Percentiles rank a stretch among this genome's conserved stretches.
Conservation (phyloP, 1,284 basidiomycete species). For the Inonotus hispidus region DNA sequence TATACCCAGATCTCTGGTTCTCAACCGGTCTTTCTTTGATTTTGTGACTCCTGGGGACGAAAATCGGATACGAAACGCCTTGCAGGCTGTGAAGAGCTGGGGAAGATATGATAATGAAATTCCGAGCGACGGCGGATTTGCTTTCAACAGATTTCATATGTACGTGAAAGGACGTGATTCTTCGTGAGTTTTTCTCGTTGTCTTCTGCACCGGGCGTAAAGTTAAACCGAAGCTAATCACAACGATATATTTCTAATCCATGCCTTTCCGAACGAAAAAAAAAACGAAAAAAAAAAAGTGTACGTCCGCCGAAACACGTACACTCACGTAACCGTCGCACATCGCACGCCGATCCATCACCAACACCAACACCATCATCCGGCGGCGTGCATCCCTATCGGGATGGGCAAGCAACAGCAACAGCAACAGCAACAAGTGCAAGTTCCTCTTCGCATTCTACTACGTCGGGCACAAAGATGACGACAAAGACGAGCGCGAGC, state of each 20-base stretch:
- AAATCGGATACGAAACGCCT: slow-evolving; percentile 58
- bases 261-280: no score
- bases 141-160: slow-evolving; percentile 63
- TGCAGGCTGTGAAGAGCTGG: slow-evolving; percentile 69
- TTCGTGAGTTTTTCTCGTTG: slow-evolving; percentile 33
- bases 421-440: no score
- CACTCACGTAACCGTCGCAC: slow-evolving; percentile 7
- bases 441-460: background rate
- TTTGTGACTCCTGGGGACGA: slow-evolving; percentile 61
- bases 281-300: slow-evolving; percentile 24
- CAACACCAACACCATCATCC: no score
- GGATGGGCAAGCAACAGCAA: background rate
- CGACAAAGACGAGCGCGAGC: no score
- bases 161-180: slow-evolving; percentile 54
- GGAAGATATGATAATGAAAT: slow-evolving; percentile 74
- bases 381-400: slow-evolving; percentile 3
- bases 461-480: background rate
- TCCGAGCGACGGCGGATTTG: slow-evolving; percentile 75
- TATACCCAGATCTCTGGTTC: slow-evolving; percentile 47
- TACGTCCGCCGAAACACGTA: slow-evolving; percentile 19
- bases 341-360: background rate
- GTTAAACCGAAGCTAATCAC: slow-evolving; percentile 1
- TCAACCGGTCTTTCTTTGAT: slow-evolving; percentile 67
- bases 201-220: slow-evolving; percentile 3
- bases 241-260: no score